Evolutionary conservation across 2,329 filamentous ascomycete genomes (phyloP).

Genomic region (Aspergillus carbonarius): DNA sequence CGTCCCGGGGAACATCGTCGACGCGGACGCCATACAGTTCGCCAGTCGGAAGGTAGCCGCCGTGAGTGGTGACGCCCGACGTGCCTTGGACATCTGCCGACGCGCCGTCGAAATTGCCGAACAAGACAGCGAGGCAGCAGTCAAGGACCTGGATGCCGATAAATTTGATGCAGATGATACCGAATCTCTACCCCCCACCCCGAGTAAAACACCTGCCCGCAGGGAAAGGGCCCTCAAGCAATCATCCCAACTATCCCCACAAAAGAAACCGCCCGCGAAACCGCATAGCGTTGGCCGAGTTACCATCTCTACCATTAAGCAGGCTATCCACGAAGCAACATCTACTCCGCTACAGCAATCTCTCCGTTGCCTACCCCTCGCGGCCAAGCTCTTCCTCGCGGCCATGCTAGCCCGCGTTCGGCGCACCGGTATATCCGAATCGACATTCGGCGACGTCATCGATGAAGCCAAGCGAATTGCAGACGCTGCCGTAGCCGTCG

Average conservation of each 20-base stretch:
- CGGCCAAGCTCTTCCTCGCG: conserved; percentile 80
- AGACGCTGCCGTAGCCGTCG: conserved; percentile 41
- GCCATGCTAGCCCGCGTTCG: conserved; percentile 76
- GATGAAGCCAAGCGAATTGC: conserved; percentile 76
- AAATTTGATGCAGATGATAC: conserved; percentile 27
- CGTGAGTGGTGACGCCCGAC: conserved; percentile 88
- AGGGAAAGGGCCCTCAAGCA: conserved; percentile 25
- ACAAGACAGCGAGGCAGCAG: conserved; percentile 56
- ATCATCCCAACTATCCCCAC: conserved; percentile 13
- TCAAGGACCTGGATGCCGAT: conserved; percentile 17
- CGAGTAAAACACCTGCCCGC: conserved; percentile 43
- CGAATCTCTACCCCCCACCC: conserved; percentile 43
- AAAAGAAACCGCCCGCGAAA: conserved; percentile 20
- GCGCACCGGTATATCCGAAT: conserved; percentile 81
- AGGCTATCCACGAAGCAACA: conserved; percentile 92
- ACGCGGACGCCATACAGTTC: conserved; percentile 91
- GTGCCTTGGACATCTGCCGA: conserved; percentile 91
- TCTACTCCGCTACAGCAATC: conserved; percentile 89
- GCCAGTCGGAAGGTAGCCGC: conserved; percentile 95
- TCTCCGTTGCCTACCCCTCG: conserved; percentile 75
- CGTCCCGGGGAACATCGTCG: conserved; percentile 84
- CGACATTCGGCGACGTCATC: conserved; percentile 81
- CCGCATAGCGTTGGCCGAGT: conserved; percentile 56
- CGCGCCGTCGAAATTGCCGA: conserved; percentile 94
- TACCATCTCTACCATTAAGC: conserved; percentile 89